phyloP scores from a whole-genome alignment of 2,329 filamentous ascomycete genomes.

The Cladophialophora chaetospira region DNA sequence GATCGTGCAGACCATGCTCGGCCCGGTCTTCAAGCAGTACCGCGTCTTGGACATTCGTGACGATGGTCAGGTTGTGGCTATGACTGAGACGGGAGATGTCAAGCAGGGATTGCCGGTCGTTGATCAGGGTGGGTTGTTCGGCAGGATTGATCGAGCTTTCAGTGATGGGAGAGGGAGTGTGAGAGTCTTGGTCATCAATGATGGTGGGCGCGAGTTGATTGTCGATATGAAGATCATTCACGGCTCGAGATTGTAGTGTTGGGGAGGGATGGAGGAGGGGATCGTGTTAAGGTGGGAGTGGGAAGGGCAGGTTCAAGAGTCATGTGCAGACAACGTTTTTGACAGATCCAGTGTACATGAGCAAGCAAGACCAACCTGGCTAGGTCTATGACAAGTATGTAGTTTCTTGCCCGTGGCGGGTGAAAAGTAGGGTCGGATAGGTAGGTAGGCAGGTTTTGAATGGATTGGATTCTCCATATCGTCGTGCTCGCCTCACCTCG shows the following conservation, averaged over 20 bases:
- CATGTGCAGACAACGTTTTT: background rate
- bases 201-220: conserved; percentile 88
- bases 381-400: background rate
- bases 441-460: background rate
- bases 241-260: conserved; percentile 62
- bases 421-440: background rate
- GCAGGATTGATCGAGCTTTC: conserved; percentile 79
- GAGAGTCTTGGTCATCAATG: conserved; percentile 92
- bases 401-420: background rate
- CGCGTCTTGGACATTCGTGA: conserved; percentile 96
- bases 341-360: background rate
- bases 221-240: conserved; percentile 99
- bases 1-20: conserved; percentile 98
- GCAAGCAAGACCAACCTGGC: conserved; percentile 1
- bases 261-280: background rate
- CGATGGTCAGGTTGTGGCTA: conserved; percentile 79
- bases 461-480: background rate
- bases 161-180: conserved; percentile 90
- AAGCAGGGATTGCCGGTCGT: conserved; percentile 95
- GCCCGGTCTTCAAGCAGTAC: conserved; percentile 99
- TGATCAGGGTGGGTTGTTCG: conserved; percentile 88
- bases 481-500: too few species aligned
- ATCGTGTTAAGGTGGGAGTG: background rate
- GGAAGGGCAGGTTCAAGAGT: background rate
- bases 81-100: conserved; percentile 98